These are phyloP conservation scores for Sophora flavescens DNA, from an alignment of 306 rosid genomes.

Conservation along the genomic window DNA sequence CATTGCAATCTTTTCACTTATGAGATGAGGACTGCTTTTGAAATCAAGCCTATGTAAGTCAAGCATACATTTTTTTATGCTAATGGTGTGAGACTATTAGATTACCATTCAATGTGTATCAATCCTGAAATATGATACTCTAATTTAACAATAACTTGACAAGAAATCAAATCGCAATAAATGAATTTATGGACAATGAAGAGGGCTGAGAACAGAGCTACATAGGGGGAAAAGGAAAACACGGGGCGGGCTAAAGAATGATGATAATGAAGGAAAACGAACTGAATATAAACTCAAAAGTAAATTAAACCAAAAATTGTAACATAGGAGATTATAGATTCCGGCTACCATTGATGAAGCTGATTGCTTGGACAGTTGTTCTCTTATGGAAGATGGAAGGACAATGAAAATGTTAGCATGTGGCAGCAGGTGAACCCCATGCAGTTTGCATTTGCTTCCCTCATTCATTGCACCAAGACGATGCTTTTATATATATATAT, in stretches of 20 bases:
- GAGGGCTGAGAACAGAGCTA: background rate
- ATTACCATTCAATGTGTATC: no score
- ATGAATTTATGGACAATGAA: no score
- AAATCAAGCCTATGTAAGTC: no score
- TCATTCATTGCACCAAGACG: conserved; percentile 1
- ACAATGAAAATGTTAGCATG: background rate
- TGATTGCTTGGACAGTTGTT: background rate
- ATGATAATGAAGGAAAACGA: background rate
- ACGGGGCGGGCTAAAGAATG: background rate
- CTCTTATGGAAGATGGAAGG: background rate
- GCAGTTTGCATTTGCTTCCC: conserved; percentile 6
- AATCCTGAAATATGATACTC: no score
- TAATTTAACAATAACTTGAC: no score
- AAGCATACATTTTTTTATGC: no score
- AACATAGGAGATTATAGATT: background rate
- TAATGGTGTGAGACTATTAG: no score
- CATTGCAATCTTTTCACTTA: no score
- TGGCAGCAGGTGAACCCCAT: conserved; percentile 29
- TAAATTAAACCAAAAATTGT: background rate
- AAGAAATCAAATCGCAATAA: no score
- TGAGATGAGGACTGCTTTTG: no score
- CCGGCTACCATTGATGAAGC: background rate
- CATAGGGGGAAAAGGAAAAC: background rate
- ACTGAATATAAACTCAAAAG: background rate
- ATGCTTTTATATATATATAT: background rate